Evolutionary conservation across 2,329 filamentous ascomycete genomes (phyloP).

Genomic region (Elsinoe perseae): DNA sequence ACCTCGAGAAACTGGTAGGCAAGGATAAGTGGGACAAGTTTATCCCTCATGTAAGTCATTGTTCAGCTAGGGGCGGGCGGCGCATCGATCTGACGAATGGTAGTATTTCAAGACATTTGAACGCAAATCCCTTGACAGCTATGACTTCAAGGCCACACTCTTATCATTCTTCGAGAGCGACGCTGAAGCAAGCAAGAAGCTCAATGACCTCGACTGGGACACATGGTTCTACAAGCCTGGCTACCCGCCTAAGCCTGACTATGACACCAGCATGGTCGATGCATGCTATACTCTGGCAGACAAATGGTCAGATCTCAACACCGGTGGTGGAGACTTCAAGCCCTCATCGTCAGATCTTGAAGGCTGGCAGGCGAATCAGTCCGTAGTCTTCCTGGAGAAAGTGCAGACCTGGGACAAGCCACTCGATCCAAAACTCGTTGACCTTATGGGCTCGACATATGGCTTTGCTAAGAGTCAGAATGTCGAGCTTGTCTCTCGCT

Average conservation of each 20-base stretch:
- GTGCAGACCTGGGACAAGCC: slow-evolving; percentile 60
- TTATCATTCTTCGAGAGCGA: slow-evolving; percentile 75
- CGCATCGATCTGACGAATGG: slow-evolving; percentile 13
- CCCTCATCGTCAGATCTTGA: slow-evolving; percentile 63
- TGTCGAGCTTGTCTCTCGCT: slow-evolving; percentile 75
- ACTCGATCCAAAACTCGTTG: slow-evolving; percentile 57
- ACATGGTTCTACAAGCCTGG: slow-evolving; percentile 82
- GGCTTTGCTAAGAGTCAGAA: slow-evolving; percentile 68
- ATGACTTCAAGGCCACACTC: slow-evolving; percentile 85
- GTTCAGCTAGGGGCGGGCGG: no score
- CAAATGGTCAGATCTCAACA: slow-evolving; percentile 61
- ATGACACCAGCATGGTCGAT: slow-evolving; percentile 81
- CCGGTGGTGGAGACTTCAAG: slow-evolving; percentile 37
- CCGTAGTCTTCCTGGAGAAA: slow-evolving; percentile 80
- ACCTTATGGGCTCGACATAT: slow-evolving; percentile 67
- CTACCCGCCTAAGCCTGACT: slow-evolving; percentile 79
- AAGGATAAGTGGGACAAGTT: slow-evolving; percentile 88
- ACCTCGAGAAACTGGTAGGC: slow-evolving; percentile 77
- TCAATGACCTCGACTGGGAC: slow-evolving; percentile 79
- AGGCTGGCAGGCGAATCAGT: slow-evolving; percentile 75
- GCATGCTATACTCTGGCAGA: slow-evolving; percentile 73
- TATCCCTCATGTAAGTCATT: slow-evolving; percentile 61
- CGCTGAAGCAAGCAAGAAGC: slow-evolving; percentile 51
- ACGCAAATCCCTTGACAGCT: slow-evolving; percentile 81
- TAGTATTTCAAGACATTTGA: slow-evolving; percentile 79